Conservation (phyloP, 108 stramenopile genomes). For the Pseudonitzschia multiseries region DNA sequence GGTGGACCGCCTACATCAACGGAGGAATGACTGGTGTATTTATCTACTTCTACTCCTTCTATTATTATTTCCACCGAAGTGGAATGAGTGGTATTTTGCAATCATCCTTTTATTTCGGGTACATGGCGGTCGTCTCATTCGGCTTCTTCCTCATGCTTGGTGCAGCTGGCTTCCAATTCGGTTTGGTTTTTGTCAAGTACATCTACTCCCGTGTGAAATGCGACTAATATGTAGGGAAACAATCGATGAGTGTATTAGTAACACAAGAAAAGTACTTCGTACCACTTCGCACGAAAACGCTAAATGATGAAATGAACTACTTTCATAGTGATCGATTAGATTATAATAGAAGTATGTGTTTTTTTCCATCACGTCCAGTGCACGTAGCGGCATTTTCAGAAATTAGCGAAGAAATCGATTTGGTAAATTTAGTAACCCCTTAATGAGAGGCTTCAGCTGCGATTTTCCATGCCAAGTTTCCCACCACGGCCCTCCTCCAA, state of each 20-base stretch:
- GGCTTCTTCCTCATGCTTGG: constrained; percentile 98
- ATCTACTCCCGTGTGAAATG: constrained; percentile 94
- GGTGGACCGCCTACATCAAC: constrained; percentile 96
- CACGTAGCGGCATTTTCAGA: neutral
- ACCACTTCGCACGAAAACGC: no score
- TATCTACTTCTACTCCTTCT: constrained; percentile 95
- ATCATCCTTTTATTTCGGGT: constrained; percentile 95
- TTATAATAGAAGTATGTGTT: no score
- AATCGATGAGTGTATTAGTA: neutral
- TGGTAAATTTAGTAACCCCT: constrained; percentile 38
- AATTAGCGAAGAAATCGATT: neutral
- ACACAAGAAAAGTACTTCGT: no score
- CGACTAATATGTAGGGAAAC: constrained; percentile 59
- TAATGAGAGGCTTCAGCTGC: constrained; percentile 41
- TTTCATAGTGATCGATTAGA: neutral
- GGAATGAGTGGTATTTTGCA: constrained; percentile 95
- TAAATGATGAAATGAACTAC: neutral
- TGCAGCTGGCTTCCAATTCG: constrained; percentile 89
- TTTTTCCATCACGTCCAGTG: no score
- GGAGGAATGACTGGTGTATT: constrained; percentile 96
- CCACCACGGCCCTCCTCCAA: constrained; percentile 80
- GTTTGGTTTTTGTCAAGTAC: constrained; percentile 91
- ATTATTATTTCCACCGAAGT: constrained; percentile 93
- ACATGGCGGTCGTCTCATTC: constrained; percentile 94
- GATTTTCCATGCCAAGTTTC: constrained; percentile 44